Conservation (phyloP, 2,329 filamentous ascomycete species). For the Penicillium sp. region DNA sequence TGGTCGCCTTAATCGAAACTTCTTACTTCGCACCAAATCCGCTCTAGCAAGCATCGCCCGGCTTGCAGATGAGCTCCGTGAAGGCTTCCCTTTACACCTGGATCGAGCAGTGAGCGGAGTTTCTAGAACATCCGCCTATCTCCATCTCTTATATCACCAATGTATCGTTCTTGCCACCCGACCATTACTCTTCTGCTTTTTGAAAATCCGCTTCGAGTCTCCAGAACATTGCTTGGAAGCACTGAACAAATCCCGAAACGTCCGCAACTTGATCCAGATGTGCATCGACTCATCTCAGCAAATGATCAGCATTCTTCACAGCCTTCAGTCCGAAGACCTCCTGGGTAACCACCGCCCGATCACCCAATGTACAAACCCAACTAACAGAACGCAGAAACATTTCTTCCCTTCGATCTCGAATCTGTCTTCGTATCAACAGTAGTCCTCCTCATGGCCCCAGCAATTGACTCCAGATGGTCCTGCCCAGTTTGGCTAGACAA, state of each 20-base stretch:
- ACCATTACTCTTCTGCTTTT: slow-evolving; percentile 37
- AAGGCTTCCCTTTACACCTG: slow-evolving; percentile 38
- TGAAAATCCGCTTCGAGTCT: slow-evolving; percentile 37
- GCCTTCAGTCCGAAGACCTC: slow-evolving; percentile 48
- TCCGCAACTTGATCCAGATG: slow-evolving; percentile 41
- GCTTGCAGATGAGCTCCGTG: slow-evolving; percentile 42
- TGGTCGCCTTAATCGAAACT: slow-evolving; percentile 37
- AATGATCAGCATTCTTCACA: slow-evolving; percentile 45
- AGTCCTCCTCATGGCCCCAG: slow-evolving; percentile 23
- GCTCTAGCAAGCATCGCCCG: slow-evolving; percentile 41
- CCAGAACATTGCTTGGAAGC: slow-evolving; percentile 29
- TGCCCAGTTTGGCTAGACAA: slow-evolving; percentile 42
- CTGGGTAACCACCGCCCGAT: slow-evolving; percentile 39
- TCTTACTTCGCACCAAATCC: slow-evolving; percentile 41
- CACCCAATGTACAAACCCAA: not conserved
- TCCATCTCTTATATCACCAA: slow-evolving; percentile 33
- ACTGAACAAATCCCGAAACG: slow-evolving; percentile 38
- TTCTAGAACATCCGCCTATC: slow-evolving; percentile 44
- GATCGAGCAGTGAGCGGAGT: slow-evolving; percentile 41
- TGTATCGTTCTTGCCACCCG: slow-evolving; percentile 17
- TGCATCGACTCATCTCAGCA: slow-evolving; percentile 47
- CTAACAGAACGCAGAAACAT: slow-evolving; percentile 40
- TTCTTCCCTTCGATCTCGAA: slow-evolving; percentile 34
- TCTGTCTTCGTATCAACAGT: slow-evolving; percentile 19
- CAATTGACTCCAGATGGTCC: slow-evolving; percentile 39